Evolutionary conservation across 768 basidiomycete species (phyloP).

Genomic region (Suillus placidus): DNA sequence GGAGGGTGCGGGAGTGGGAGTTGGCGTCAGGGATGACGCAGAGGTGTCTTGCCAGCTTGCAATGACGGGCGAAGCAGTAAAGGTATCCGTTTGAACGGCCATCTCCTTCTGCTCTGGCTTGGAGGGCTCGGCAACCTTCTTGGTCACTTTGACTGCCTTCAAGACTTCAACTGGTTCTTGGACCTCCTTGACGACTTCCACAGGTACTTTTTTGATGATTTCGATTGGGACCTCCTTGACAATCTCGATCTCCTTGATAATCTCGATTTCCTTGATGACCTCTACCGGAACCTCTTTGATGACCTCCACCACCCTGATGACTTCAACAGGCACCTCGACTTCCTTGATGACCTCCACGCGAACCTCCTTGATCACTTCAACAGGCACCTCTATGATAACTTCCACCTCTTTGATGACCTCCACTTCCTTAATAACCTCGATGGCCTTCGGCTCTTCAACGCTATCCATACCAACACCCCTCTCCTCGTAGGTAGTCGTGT

Average conservation of each 20-base stretch:
- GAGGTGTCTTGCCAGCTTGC: slow-evolving; percentile 33
- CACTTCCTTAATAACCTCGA: slow-evolving; percentile 34
- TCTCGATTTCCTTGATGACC: slow-evolving; percentile 26
- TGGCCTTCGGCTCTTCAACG: slow-evolving; percentile 34
- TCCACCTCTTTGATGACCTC: slow-evolving; percentile 30
- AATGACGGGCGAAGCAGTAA: slow-evolving; percentile 29
- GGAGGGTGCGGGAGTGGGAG: slow-evolving; percentile 37
- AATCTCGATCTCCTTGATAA: slow-evolving; percentile 28
- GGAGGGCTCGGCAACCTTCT: slow-evolving; percentile 37
- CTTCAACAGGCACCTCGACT: slow-evolving; percentile 25
- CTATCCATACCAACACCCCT: slow-evolving; percentile 39
- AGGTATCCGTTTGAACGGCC: slow-evolving; percentile 76
- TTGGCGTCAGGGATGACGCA: slow-evolving; percentile 35
- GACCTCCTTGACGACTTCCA: slow-evolving; percentile 27
- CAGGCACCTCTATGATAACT: slow-evolving; percentile 29
- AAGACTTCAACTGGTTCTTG: slow-evolving; percentile 40
- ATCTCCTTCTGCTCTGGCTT: slow-evolving; percentile 74
- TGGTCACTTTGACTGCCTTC: slow-evolving; percentile 30
- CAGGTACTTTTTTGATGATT: slow-evolving; percentile 15
- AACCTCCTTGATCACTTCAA: slow-evolving; percentile 25
- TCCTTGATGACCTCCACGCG: slow-evolving; percentile 21
- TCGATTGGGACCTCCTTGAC: slow-evolving; percentile 29
- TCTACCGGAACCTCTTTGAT: slow-evolving; percentile 24
- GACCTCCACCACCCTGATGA: slow-evolving; percentile 30
- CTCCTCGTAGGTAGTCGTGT: slow-evolving; percentile 54